Evolutionary conservation across 1,284 basidiomycete species (phyloP).

Genomic region (Flammula alnicola): DNA sequence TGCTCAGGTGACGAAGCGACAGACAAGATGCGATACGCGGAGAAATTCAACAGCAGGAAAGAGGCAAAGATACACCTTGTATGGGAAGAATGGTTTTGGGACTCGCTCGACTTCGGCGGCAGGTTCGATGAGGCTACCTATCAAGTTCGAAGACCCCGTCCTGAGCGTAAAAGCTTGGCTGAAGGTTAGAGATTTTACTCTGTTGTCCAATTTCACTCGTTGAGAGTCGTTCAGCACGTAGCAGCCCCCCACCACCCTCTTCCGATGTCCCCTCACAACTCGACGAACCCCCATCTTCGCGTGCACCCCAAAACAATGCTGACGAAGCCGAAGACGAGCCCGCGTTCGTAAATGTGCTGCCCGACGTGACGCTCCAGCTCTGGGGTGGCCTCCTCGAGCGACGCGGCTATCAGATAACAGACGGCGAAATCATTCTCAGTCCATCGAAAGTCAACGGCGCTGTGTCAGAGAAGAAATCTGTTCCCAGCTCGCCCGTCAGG

Average conservation of each 20-base stretch:
- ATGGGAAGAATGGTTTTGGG: slow-evolving; percentile 90
- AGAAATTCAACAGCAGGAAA: slow-evolving; percentile 66
- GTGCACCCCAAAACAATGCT: slow-evolving; percentile 19
- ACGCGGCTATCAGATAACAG: slow-evolving; percentile 64
- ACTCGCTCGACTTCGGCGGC: slow-evolving; percentile 73
- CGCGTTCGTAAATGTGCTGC: slow-evolving; percentile 56
- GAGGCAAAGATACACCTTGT: slow-evolving; percentile 73
- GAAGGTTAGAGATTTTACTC: slow-evolving; percentile 33
- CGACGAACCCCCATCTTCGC: slow-evolving; percentile 24
- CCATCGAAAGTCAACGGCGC: slow-evolving; percentile 48
- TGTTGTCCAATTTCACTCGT: background rate
- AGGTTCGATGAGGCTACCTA: slow-evolving; percentile 60
- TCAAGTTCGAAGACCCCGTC: slow-evolving; percentile 59
- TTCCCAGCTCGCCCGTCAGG: slow-evolving; percentile 10
- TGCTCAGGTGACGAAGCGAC: slow-evolving; percentile 63
- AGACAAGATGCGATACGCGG: slow-evolving; percentile 72
- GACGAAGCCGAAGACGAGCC: slow-evolving; percentile 61
- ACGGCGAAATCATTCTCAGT: slow-evolving; percentile 58
- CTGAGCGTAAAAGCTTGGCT: slow-evolving; percentile 47
- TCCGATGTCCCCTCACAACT: slow-evolving; percentile 28
- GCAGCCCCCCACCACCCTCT: slow-evolving; percentile 28
- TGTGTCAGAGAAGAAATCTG: slow-evolving; percentile 6
- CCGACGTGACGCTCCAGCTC: slow-evolving; percentile 62
- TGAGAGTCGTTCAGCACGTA: slow-evolving; percentile 20
- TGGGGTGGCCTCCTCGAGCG: slow-evolving; percentile 69